Evolutionary conservation across 768 basidiomycete species (phyloP), one percentile per base, ranked within the genome.

Genomic region (Roridomyces roridus): DNA sequence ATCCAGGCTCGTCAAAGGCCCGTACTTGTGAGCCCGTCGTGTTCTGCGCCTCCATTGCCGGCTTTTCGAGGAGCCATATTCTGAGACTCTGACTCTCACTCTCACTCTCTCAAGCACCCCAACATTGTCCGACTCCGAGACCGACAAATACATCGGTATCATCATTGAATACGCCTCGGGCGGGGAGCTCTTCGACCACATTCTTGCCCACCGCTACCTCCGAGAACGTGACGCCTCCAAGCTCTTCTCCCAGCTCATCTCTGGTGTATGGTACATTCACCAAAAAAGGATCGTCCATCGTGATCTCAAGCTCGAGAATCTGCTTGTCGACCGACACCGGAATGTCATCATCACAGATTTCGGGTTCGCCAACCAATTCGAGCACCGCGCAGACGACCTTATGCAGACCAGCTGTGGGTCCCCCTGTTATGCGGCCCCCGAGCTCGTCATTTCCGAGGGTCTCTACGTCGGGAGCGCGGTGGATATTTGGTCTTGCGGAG

Each of bases 331-430:
- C 77, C 91, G 96, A 59, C 87, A 98, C 69, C 87, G 97, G 46
- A 98, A 99, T 70, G 94, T 99, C 63, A 96, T 99, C 78, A 97
- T 99, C 78, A 98, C 97, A 54, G 97, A 98, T 72, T 99, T 99
- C 72, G 97, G 97, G 12, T 99, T 98, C 67, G 97, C 97, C 57
- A 99, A 98, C 76, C 88, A 91, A 46, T 99, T 98, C 70, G 94
- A 96, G 72, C 92, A 96, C 68, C 86, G 87, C 28, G 62, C 87
- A 10, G 94, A 96, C 74, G 97, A 99, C 70, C 85, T 98, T 62
- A 98, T 98, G 97, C 95, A 97, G 68, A 98, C 97, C 0, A 92
- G 89, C 62, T 98, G 97, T 62, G 97, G 97, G 15, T 92, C 89
- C 25, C 97, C 97, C 0, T 99, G 97, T 74, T 99, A 98, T 71